These are phyloP conservation scores for Scheffersomyces titani DNA, from an alignment of 1,139 yeast species.

Conservation along the genomic window DNA sequence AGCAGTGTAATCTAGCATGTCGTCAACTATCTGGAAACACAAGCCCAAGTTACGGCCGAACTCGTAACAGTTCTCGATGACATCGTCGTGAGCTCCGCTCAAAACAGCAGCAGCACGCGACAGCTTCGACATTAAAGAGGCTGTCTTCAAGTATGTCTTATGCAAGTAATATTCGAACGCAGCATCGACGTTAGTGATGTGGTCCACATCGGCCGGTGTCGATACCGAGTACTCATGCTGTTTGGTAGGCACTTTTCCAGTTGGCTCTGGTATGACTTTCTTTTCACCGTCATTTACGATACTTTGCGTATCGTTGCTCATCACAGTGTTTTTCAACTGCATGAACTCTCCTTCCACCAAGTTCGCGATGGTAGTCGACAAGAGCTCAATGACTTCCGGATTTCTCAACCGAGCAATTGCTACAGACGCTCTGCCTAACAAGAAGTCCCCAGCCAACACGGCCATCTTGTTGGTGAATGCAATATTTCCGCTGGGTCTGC, in stretches of 20 bases:
- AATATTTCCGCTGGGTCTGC: conserved; percentile 86
- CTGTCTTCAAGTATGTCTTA: conserved; percentile 93
- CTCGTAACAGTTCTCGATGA: conserved; percentile 83
- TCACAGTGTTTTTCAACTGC: conserved; percentile 93
- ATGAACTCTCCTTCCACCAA: conserved; percentile 97
- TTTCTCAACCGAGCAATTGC: conserved; percentile 90
- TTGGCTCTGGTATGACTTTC: conserved; percentile 57
- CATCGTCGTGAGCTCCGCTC: conserved; percentile 74
- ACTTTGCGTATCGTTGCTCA: conserved; percentile 43
- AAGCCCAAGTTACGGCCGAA: conserved; percentile 93
- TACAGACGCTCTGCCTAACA: conserved; percentile 94
- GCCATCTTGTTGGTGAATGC: conserved; percentile 98
- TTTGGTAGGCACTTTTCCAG: conserved; percentile 62
- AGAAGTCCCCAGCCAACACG: conserved; percentile 92
- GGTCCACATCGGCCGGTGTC: conserved; percentile 48
- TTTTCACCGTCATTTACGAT: conserved; percentile 50
- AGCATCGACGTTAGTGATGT: conserved; percentile 72
- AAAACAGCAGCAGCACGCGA: conserved; percentile 92
- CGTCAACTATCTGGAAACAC: conserved; percentile 96
- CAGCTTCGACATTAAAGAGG: conserved; percentile 92
- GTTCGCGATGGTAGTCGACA: conserved; percentile 95
- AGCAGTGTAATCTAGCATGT: conserved; percentile 90
- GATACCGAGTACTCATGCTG: conserved; percentile 62
- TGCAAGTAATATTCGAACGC: conserved; percentile 94
- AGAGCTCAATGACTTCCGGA: conserved; percentile 94